phyloP scores from a whole-genome alignment of 306 rosid genomes.

The Crataegus laevigata region DNA sequence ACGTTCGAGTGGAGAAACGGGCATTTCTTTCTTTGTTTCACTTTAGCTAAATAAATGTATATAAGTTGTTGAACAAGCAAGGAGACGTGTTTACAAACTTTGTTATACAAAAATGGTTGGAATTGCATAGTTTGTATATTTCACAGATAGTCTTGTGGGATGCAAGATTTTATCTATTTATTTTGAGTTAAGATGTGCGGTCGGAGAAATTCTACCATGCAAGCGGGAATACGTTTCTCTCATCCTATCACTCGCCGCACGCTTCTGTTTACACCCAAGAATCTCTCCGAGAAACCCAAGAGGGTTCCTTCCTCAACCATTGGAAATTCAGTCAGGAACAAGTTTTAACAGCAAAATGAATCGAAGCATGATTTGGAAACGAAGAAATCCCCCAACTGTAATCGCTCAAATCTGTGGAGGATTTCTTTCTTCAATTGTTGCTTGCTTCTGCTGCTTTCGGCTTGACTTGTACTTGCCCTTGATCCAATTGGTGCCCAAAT shows the following conservation, averaged over 20 bases:
- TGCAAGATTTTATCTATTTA: too few species aligned
- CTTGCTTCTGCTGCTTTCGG: constrained; percentile 7
- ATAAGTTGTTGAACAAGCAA: neutral
- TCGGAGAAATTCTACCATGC: too few species aligned
- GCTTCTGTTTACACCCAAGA: too few species aligned
- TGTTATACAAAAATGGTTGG: neutral
- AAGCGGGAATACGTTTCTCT: too few species aligned
- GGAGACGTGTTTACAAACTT: neutral
- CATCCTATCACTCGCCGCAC: too few species aligned
- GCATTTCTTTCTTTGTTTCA: neutral
- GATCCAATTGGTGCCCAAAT: constrained; percentile 26
- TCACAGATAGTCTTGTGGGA: too few species aligned
- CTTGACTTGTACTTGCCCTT: constrained; percentile 29
- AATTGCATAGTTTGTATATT: neutral
- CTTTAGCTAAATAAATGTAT: neutral
- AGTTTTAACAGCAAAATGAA: neutral
- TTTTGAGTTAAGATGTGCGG: too few species aligned
- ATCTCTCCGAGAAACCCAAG: too few species aligned
- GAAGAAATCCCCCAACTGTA: neutral
- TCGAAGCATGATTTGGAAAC: neutral
- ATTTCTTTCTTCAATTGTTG: neutral
- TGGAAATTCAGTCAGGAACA: too few species aligned
- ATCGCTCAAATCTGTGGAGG: neutral
- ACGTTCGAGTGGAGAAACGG: neutral
- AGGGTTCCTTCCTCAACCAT: too few species aligned